Conservation (phyloP, 192 early-diverging fungal species). For the Backusella westeae region DNA sequence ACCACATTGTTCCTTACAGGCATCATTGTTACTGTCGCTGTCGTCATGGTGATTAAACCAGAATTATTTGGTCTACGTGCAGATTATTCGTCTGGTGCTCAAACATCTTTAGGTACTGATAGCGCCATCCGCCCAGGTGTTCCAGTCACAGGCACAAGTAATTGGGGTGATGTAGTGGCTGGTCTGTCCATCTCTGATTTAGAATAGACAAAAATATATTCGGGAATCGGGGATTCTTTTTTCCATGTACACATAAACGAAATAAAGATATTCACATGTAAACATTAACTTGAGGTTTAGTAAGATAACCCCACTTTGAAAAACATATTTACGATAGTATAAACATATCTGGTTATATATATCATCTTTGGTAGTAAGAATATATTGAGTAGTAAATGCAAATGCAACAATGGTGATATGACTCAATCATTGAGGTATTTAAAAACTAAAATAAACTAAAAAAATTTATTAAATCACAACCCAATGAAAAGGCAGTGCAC, state of each 20-base stretch:
- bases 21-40: slow-evolving; percentile 17
- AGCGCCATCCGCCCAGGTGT: slow-evolving; percentile 30
- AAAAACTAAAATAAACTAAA: background rate
- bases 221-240: background rate
- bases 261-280: background rate
- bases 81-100: slow-evolving; percentile 16
- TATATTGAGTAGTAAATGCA: background rate
- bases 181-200: background rate
- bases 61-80: slow-evolving; percentile 22
- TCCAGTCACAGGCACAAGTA: slow-evolving; percentile 27
- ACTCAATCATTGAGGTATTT: background rate
- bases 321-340: background rate
- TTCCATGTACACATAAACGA: background rate
- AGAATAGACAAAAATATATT: background rate
- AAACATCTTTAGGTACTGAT: slow-evolving; percentile 22
- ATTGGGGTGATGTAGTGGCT: slow-evolving; percentile 26
- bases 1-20: slow-evolving; percentile 22
- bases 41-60: slow-evolving; percentile 32
- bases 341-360: background rate
- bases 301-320: background rate
- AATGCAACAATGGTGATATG: background rate
- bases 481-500: background rate
- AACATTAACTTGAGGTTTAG: background rate
- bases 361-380: background rate
- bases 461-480: background rate